Evolutionary conservation across 1,284 basidiomycete genomes (phyloP).

Genomic region (Leccinum insigne): DNA sequence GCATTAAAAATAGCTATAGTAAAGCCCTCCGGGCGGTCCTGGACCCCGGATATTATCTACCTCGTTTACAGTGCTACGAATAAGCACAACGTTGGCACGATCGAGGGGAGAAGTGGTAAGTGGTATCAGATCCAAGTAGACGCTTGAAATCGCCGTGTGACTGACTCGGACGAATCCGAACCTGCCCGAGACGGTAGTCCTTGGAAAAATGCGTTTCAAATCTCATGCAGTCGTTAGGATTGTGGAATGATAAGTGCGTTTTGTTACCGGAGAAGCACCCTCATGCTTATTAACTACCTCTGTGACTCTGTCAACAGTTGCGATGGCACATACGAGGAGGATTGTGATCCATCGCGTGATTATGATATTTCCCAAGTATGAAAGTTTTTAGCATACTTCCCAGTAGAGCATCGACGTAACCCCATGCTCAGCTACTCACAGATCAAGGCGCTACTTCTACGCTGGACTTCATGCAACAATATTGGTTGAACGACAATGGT

Average conservation of each 20-base stretch:
- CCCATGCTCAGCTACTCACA: slow-evolving; percentile 50
- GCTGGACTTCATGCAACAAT: slow-evolving; percentile 68
- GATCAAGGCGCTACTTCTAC: slow-evolving; percentile 60
- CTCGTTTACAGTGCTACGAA: no score
- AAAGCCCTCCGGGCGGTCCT: no score
- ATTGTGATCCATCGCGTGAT: slow-evolving; percentile 69
- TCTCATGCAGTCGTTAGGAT: slow-evolving; percentile 39
- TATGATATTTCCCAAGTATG: slow-evolving; percentile 54
- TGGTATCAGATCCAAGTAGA: no score
- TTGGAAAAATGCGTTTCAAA: slow-evolving; percentile 1
- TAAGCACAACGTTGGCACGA: no score
- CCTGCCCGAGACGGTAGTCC: neutral
- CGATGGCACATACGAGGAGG: slow-evolving; percentile 60
- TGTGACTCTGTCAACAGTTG: slow-evolving; percentile 46
- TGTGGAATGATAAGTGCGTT: slow-evolving; percentile 71
- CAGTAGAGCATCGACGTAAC: neutral
- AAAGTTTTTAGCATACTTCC: slow-evolving; percentile 2
- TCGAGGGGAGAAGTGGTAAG: no score
- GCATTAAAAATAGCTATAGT: no score
- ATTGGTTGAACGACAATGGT: slow-evolving; percentile 67
- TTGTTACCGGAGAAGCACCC: neutral
- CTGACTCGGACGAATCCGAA: no score
- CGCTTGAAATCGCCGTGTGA: no score
- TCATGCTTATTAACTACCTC: neutral
- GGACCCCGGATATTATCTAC: no score